Percentiles rank a stretch among this genome's conserved stretches.
These are phyloP conservation scores for Parafenestella ontariensis DNA, from an alignment of 2,329 filamentous ascomycete species.

Conservation along the genomic window DNA sequence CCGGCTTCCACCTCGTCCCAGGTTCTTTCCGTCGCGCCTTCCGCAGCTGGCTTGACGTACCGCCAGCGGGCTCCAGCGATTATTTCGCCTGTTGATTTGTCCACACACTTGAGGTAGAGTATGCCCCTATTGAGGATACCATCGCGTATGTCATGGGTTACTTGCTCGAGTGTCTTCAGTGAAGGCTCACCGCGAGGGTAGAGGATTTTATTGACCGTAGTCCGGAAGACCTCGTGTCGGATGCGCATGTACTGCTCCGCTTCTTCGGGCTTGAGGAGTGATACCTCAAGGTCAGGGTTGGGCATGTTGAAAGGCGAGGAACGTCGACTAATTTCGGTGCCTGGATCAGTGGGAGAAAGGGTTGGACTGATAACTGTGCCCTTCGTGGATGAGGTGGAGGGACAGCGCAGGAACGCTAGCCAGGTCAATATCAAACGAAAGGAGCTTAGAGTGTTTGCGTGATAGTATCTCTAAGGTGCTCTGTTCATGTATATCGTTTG, in stretches of 20 bases:
- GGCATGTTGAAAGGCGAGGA: conserved; percentile 18
- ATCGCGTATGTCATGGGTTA: conserved; percentile 30
- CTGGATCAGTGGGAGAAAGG: not conserved
- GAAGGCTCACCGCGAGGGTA: conserved; percentile 41
- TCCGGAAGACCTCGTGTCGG: conserved; percentile 39
- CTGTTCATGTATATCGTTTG: not conserved
- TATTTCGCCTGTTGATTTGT: conserved; percentile 32
- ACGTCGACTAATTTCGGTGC: not conserved
- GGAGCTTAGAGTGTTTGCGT: not conserved
- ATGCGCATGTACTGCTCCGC: conserved; percentile 40
- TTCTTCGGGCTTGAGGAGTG: conserved; percentile 35
- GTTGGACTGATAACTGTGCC: not conserved
- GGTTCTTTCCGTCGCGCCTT: conserved; percentile 23
- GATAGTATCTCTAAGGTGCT: not conserved
- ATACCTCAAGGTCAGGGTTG: conserved; percentile 33
- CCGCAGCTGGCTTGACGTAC: conserved; percentile 25
- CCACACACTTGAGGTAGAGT: conserved; percentile 40
- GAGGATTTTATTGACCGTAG: conserved; percentile 44
- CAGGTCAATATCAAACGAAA: not conserved
- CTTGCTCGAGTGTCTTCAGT: conserved; percentile 27
- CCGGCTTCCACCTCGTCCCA: conserved; percentile 39
- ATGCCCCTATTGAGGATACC: conserved; percentile 32
- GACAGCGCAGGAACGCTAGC: not conserved
- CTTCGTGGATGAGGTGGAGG: not conserved
- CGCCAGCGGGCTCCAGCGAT: conserved; percentile 43